Evolutionary conservation across 2,329 filamentous ascomycete species (phyloP).

Genomic region (Cytospora schulzeri): DNA sequence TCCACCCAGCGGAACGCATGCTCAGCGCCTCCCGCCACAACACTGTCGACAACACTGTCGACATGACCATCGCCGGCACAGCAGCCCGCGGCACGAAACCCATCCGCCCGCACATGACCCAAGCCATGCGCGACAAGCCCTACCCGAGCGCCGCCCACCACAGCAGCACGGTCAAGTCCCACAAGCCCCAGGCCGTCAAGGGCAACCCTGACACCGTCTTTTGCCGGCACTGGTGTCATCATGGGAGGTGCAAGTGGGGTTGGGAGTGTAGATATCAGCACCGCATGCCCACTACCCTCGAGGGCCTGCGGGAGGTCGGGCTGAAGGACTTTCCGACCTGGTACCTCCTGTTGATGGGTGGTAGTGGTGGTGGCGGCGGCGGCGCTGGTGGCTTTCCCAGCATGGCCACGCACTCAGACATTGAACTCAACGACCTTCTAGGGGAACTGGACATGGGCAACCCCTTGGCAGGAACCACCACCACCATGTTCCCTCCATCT

Average conservation of each 20-base stretch:
- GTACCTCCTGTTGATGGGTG: constrained; percentile 36
- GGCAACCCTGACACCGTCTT: constrained; percentile 25
- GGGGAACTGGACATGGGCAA: neutral
- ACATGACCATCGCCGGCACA: neutral
- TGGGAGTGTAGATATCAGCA: constrained; percentile 47
- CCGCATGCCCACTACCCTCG: constrained; percentile 47
- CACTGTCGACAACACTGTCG: neutral
- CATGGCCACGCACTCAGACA: neutral
- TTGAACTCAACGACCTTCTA: neutral
- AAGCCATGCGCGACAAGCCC: constrained; percentile 1
- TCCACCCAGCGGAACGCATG: neutral
- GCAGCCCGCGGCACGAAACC: neutral
- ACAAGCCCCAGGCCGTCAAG: neutral
- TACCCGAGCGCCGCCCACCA: neutral
- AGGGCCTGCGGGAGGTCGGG: constrained; percentile 46
- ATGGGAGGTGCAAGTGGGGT: constrained; percentile 51
- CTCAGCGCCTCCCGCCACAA: constrained; percentile 17
- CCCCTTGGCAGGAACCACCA: neutral
- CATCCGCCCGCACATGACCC: constrained; percentile 11
- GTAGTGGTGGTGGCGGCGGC: neutral
- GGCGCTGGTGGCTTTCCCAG: constrained; percentile 1
- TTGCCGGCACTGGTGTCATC: constrained; percentile 53
- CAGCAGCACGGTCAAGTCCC: constrained; percentile 4
- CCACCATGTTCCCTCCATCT: neutral
- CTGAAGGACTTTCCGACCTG: constrained; percentile 47